Base-by-base conservation (phyloP, 495 filamentous ascomycete genomes). In the Stereocaulon alpinum region DNA sequence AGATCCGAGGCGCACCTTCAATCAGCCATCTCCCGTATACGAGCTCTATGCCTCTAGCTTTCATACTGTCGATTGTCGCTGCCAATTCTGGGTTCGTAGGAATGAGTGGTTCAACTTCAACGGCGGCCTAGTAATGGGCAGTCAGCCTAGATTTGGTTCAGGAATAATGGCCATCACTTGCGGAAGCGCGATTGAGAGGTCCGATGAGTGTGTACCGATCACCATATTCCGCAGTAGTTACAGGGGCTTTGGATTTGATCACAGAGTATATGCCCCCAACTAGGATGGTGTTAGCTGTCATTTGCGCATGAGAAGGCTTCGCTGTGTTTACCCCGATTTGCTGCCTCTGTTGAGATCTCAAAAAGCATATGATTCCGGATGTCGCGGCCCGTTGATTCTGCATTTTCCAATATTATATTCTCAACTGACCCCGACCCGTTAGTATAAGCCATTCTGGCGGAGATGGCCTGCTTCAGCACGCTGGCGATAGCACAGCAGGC, bases 191-290 rank as follows among this genome's bases (percentile, higher is more conserved):
- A 70, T 97, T 97, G 67, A 96, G 82, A 52, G 93, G 93, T 6
- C 93, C 93, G 71, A 98, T 91, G 52, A 98, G 79, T 43, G 89
- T 95, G 74, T 98, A 98, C 59, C 89, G 83, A 58, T 96, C 89
- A 66, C 93, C 94, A 92, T 97, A 98, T 72, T 98, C 93, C 18
- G 90, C 90, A 0, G 93, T 95, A 30, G 93, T 98, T 51, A 98
- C 92, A 10, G 93, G 91, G 20, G 93, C 92, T 72, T 98, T 98
- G 55, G 93, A 98, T 75, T 98, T 98, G 69, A 98, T 83, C 55
- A 98, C 93, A 15, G 92, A 96, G 76, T 98, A 98, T 74, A 98
- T 98, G 62, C 93, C 93, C 68, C 93, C 93, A 58, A 98, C 93
- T 92, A 55, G 22, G 6, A 30, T 22, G 37, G 32, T 22, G 18